A percentile compares a stretch with the other conserved stretches of the same genome.
phyloP scores from a whole-genome alignment of 306 rosid species.

The Glycine latifolia region DNA sequence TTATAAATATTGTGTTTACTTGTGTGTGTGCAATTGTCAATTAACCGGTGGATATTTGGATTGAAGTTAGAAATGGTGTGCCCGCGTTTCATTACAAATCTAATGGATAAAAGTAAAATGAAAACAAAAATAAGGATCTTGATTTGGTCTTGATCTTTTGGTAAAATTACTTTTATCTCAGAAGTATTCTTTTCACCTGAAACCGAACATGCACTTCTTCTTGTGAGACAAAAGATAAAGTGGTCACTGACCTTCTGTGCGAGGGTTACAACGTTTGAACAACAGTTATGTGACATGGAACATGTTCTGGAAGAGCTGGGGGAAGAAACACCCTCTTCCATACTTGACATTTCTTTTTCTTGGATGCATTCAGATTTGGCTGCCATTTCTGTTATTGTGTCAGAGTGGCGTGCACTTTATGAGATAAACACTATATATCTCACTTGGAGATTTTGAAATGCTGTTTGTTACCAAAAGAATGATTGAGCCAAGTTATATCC shows the following conservation, averaged over 20 bases:
- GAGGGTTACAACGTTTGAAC: slow-evolving; percentile 39
- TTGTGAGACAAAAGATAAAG: not conserved
- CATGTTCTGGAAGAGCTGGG: not conserved
- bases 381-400: slow-evolving; percentile 29
- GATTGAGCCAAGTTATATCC: no score
- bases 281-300: not conserved
- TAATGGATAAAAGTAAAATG: no score
- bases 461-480: not conserved
- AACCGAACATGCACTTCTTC: no score
- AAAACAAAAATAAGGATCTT: no score
- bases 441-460: no score
- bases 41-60: no score
- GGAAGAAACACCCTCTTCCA: slow-evolving; percentile 38
- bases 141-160: no score
- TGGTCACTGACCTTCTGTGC: slow-evolving; percentile 38
- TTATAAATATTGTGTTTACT: not conserved
- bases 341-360: slow-evolving; percentile 13
- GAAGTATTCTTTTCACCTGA: no score
- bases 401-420: slow-evolving; percentile 2
- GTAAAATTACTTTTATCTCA: no score
- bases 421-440: not conserved
- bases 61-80: no score
- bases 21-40: not conserved
- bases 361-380: slow-evolving; percentile 6
- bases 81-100: no score